Base-by-base conservation (phyloP, 148 eudicot species). In the Vaccinium darrowii region DNA sequence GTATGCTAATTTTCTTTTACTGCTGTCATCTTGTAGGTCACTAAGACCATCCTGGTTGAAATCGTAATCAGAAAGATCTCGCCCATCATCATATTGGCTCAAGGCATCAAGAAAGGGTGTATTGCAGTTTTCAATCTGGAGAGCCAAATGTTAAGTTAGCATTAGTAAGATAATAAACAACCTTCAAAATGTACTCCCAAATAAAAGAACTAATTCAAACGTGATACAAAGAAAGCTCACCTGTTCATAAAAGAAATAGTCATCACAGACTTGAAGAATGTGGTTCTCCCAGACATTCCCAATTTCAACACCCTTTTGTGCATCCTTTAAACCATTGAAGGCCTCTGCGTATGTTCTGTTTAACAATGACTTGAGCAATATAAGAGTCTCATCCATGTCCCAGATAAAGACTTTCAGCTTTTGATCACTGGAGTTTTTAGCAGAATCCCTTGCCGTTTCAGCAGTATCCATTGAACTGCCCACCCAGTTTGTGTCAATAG, bases 371-470 rank as follows among this genome's bases (percentile, higher is more conserved):
- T 95, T 97, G 80, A 97, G 95, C 84, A 97, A 89, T 90, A 97
- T 97, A 56, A 97, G 97, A 65, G 98, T 97, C 89, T 95, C 99
- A 85, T 97, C 99, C 98, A 97, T 95, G 90, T 95, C 99, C 99
- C 98, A 97, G 10, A 97, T 86, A 87, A 91, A 96, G 36, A 97
- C 95, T 86, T 90, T 95, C 90, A 67, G 84, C 84, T 47, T 74
- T 9, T 16, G 23, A 43, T 39, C 78, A 19, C 47, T 18, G 52
- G 50, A 36, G 78, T 18, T 74, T 74, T 18, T 43, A 74, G n/a
- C 51, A 30, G 76, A 36, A 72, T 8, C 76, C n/a, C 21, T 14
- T 72, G 47, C 16, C 11, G 10, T 16, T 16, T 72, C 76, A 36
- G 76, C 16, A 19, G 36, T 72, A 72, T 72, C 76, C 36, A 72